These are phyloP conservation scores for Plasmodium sp. DNA, from an alignment of 169 alveolate species.

Conservation along the genomic window DNA sequence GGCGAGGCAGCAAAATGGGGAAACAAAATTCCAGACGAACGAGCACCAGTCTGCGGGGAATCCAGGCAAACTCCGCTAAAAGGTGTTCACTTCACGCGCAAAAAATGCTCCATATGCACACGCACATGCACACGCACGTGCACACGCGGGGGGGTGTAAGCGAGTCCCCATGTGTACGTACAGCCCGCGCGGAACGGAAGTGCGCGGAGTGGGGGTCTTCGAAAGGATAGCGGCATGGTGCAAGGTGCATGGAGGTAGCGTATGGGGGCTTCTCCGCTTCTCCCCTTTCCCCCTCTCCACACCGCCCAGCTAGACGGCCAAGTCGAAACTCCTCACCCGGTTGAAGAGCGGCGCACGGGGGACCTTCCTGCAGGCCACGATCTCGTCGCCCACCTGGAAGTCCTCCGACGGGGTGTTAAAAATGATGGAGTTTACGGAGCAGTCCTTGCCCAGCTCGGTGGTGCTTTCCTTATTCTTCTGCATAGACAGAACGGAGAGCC, in stretches of 20 bases:
- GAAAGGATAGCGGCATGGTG: neutral
- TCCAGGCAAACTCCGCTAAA: neutral
- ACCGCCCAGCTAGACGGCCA: neutral
- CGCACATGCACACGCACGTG: neutral
- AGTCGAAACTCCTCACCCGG: constrained; percentile 25
- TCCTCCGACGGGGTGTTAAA: constrained; percentile 43
- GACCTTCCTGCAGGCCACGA: constrained; percentile 45
- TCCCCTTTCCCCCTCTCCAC: neutral
- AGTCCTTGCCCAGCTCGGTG: constrained; percentile 75
- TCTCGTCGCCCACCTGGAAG: constrained; percentile 60
- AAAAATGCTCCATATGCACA: neutral
- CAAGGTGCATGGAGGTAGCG: too few relatives aligned
- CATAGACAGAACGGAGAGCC: constrained; percentile 78
- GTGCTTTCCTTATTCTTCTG: constrained; percentile 79
- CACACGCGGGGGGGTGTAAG: neutral
- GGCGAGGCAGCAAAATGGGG: neutral
- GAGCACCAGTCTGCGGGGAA: neutral
- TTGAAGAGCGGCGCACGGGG: constrained; percentile 49
- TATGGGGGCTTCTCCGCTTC: neutral
- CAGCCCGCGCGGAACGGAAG: neutral
- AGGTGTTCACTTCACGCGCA: neutral
- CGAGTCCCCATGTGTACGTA: neutral
- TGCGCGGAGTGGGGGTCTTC: neutral
- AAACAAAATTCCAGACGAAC: neutral
- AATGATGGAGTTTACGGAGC: constrained; percentile 33